These are phyloP conservation scores for Calocybe cyanea DNA, from an alignment of 768 basidiomycete genomes.

Conservation along the genomic window DNA sequence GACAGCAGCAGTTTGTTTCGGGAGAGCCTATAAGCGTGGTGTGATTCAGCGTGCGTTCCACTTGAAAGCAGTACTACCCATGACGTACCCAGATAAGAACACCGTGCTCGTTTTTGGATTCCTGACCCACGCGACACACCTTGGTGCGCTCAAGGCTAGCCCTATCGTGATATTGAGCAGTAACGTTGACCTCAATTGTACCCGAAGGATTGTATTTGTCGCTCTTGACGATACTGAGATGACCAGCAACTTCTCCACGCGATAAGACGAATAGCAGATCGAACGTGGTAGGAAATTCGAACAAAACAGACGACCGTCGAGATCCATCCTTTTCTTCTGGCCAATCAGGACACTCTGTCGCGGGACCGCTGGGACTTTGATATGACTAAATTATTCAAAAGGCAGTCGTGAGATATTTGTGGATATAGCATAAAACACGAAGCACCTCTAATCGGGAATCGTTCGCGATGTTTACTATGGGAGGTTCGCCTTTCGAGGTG, in stretches of 20 bases:
- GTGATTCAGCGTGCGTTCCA: neutral
- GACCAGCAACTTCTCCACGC: neutral
- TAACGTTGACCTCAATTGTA: constrained; percentile 1
- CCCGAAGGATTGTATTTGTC: neutral
- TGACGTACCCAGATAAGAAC: neutral
- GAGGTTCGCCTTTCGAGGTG: too few species aligned
- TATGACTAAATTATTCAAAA: neutral
- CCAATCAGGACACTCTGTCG: neutral
- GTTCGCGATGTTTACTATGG: neutral
- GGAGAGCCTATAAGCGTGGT: neutral
- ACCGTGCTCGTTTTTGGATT: constrained; percentile 3
- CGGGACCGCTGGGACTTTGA: neutral
- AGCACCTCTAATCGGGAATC: neutral
- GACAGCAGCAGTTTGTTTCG: neutral
- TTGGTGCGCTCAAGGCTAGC: neutral
- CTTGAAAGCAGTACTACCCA: neutral
- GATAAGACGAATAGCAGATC: constrained; percentile 4
- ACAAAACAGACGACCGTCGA: neutral
- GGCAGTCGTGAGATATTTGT: neutral
- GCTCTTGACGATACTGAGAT: neutral
- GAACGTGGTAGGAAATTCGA: constrained; percentile 1
- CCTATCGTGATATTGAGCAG: neutral
- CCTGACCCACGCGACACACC: neutral
- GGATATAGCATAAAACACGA: neutral
- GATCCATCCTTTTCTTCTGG: neutral